Conservation (phyloP, 371 early-diverging fungal species). For the Circinella umbellata region DNA sequence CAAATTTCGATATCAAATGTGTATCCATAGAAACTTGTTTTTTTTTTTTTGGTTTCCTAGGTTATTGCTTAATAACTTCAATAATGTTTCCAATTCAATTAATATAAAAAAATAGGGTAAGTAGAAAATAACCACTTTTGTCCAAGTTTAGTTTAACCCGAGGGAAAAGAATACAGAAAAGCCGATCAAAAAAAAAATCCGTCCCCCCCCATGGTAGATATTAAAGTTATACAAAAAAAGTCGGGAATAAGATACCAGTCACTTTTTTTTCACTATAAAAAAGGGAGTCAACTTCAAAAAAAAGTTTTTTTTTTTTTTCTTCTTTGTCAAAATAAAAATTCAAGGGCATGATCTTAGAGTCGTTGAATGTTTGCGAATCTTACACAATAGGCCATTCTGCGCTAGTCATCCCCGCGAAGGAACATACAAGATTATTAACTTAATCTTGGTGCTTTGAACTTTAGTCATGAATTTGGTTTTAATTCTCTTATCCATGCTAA, state of each 20-base stretch:
- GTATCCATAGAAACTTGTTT: too few relatives aligned
- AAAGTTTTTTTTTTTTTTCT: conserved; percentile 1
- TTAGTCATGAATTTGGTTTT: conserved; percentile 10
- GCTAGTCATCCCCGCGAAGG: conserved; percentile 28
- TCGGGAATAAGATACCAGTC: not conserved
- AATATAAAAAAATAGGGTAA: too few relatives aligned
- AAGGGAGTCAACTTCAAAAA: not conserved
- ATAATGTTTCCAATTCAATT: too few relatives aligned
- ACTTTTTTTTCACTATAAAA: not conserved
- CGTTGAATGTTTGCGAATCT: conserved; percentile 24
- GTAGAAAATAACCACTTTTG: too few relatives aligned
- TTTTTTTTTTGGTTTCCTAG: too few relatives aligned
- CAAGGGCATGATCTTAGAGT: conserved; percentile 30
- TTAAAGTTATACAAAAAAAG: too few relatives aligned
- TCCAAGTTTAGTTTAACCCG: too few relatives aligned
- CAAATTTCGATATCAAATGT: too few relatives aligned
- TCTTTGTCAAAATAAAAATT: conserved; percentile 17
- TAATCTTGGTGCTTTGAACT: conserved; percentile 21
- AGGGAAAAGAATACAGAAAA: too few relatives aligned
- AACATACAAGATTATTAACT: conserved; percentile 6
- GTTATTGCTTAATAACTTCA: too few relatives aligned
- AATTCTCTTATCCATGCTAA: conserved; percentile 14
- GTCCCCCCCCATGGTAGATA: not conserved
- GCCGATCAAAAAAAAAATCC: not conserved
- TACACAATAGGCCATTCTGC: conserved; percentile 26